Evolutionary conservation across 176 grass and related monocot genomes (phyloP), one percentile per base, ranked within the genome.

Genomic region (Eleusine coracana): DNA sequence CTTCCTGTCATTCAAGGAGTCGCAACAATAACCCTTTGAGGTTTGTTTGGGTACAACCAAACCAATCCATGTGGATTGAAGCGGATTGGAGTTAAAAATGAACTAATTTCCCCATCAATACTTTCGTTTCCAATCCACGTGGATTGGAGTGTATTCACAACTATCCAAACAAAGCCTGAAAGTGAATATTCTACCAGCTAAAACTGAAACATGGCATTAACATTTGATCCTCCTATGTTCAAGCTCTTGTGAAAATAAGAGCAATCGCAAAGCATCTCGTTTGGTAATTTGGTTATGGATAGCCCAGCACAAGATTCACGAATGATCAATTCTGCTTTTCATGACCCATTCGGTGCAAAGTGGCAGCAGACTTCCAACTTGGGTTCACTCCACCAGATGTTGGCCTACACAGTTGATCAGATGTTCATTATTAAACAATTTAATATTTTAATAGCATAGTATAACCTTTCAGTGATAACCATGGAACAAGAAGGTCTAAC

Each of bases 321-420:
- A 14, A 15, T 0, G 1, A 29, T 88, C 84, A 91, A 65, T 68
- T 84, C 48, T 74, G 38, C 70, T 88, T 85, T 62, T 86, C 18
- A 50, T 55, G 74, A 55, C 55, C 70, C 48, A 54, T 63, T 56
- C n/a, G 85, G 62, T 16, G 73, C 18, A 28, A 88, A 78, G 55
- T 0, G 79, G 62, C 38, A 51, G 70, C 58, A 86, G 82, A 18
- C 63, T 34, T 52, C 59, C 46, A 27, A 27, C 58, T 82, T 74
- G 54, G 52, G 17, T 23, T 61, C 63, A 85, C 42, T 77, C 94
- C 92, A 17, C 94, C 94, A 15, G 92, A 90, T 77, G 94, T 97
- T 78, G 92, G 94, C 62, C 94, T 97, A 83, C 70, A 83, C 3
- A 88, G 79, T 66, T 55, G 80, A 80, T 50, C 10, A 68, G 16